Percentiles rank a stretch among this genome's conserved stretches.
These are phyloP conservation scores for Terfezia claveryi DNA, from an alignment of 495 filamentous ascomycete genomes.

Conservation along the genomic window DNA sequence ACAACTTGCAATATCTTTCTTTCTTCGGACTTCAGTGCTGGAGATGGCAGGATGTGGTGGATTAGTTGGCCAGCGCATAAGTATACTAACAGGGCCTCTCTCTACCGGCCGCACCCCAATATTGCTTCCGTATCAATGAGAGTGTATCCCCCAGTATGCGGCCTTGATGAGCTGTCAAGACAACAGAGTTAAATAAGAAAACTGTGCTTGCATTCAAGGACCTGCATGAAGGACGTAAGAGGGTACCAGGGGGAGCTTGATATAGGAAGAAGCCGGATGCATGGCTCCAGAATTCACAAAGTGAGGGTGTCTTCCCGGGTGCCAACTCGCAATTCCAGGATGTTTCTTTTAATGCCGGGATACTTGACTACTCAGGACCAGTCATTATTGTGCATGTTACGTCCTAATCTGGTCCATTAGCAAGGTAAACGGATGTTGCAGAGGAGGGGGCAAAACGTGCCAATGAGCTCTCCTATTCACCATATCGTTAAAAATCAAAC, in stretches of 20 bases:
- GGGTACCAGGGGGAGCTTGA: neutral
- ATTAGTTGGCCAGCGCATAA: neutral
- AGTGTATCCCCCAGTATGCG: neutral
- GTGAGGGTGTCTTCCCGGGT: too few species aligned
- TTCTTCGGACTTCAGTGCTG: neutral
- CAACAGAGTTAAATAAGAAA: neutral
- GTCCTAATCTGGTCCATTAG: too few species aligned
- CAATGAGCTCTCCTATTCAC: too few species aligned
- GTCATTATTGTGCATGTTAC: too few species aligned
- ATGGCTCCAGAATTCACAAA: too few species aligned
- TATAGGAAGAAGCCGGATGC: neutral
- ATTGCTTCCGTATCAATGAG: neutral
- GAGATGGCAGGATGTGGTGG: neutral
- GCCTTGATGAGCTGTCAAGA: neutral
- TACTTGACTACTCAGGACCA: too few species aligned
- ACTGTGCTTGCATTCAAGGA: neutral
- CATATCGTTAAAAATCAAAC: too few species aligned
- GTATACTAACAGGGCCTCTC: neutral
- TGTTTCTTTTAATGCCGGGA: too few species aligned
- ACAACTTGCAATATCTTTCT: neutral
- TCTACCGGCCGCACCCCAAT: neutral
- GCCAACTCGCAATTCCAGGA: too few species aligned
- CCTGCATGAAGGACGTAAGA: neutral
- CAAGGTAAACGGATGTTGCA: too few species aligned
- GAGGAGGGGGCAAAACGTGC: too few species aligned